Evolutionary conservation across 2,329 filamentous ascomycete species (phyloP), one percentile per base, ranked within the genome.

Genomic region (Triangularia verruculosa): DNA sequence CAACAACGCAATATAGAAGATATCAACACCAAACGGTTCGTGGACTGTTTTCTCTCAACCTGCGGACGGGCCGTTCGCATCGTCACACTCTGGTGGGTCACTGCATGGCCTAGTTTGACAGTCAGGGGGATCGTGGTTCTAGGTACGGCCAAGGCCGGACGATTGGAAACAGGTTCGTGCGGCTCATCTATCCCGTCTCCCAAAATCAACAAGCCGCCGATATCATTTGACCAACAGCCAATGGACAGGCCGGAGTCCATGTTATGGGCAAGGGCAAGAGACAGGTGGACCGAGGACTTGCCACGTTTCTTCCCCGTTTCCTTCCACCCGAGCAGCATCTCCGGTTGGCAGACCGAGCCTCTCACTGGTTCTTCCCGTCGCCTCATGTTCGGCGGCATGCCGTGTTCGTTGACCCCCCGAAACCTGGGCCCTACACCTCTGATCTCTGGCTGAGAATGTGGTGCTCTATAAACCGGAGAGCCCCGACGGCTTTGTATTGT

Each of bases 401-500:
- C 51, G 15, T 54, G 51, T 28, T 28, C 3, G 51, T 8, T 27
- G 51, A 24, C 51, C 22, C 15, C 4, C 24, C 51, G 25, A 54
- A 8, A 24, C 12, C 51, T 39, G 13, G 20, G 5, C 15, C 51
- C 24, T 15, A 22, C 54, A 59, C 13, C 25, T 20, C 63, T 47
- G 27, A 25, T n/a, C 15, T 8, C 12, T 22, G 51, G 58, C 12
- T 24, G 15, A 22, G 39, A 6, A 57, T 34, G 58, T 55, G 8
- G 24, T 61, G 27, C 12, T 22, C 43, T 28, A 27, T 30, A 39
- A 27, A 63, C 60, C 51, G 58, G 65, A 20, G 59, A 62, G 53
- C 15, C 13, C 53, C 51, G 53, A 65, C 32, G 58, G 39, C 60
- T 59, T 66, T 65, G 63, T 67, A 66, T 64, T 67, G 62, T 69